phyloP scores from a whole-genome alignment of 1,284 basidiomycete species.

The Rhodotorula sp. region DNA sequence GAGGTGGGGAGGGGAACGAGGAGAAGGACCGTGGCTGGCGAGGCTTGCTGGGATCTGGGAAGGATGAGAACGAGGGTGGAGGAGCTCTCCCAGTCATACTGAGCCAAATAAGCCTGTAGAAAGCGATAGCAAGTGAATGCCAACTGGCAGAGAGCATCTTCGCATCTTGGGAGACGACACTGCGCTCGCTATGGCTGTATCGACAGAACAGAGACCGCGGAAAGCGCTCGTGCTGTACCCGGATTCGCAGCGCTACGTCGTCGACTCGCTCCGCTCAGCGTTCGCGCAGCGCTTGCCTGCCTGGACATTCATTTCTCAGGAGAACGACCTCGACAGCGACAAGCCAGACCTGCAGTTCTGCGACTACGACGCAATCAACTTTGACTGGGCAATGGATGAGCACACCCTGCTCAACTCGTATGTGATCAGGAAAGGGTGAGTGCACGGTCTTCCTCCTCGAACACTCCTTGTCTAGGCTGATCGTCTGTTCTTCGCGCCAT shows the following conservation, averaged over 20 bases:
- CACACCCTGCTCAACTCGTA: slow-evolving; percentile 36
- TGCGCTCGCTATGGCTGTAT: not conserved
- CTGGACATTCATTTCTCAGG: slow-evolving; percentile 1
- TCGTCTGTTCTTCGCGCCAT: not conserved
- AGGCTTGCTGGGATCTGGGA: slow-evolving; percentile 6
- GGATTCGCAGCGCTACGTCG: slow-evolving; percentile 19
- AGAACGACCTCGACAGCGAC: not conserved
- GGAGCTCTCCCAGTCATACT: not conserved
- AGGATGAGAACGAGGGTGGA: slow-evolving; percentile 29
- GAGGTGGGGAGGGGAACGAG: slow-evolving; percentile 29
- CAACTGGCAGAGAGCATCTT: no score
- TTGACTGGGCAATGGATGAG: slow-evolving; percentile 31
- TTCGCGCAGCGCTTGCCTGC: slow-evolving; percentile 11
- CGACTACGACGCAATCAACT: slow-evolving; percentile 44
- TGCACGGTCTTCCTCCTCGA: slow-evolving; percentile 38
- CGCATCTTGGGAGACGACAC: not conserved
- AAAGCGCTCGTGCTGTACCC: slow-evolving; percentile 29
- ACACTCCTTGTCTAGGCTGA: slow-evolving; percentile 5
- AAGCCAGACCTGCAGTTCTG: slow-evolving; percentile 38
- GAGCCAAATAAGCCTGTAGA: no score
- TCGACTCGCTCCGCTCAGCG: slow-evolving; percentile 16
- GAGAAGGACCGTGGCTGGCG: slow-evolving; percentile 13
- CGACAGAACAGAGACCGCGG: not conserved
- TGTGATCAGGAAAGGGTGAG: slow-evolving; percentile 43
- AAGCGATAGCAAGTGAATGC: not conserved